phyloP scores from a whole-genome alignment of 257 asterid species.

The Nicotiana otophora region DNA sequence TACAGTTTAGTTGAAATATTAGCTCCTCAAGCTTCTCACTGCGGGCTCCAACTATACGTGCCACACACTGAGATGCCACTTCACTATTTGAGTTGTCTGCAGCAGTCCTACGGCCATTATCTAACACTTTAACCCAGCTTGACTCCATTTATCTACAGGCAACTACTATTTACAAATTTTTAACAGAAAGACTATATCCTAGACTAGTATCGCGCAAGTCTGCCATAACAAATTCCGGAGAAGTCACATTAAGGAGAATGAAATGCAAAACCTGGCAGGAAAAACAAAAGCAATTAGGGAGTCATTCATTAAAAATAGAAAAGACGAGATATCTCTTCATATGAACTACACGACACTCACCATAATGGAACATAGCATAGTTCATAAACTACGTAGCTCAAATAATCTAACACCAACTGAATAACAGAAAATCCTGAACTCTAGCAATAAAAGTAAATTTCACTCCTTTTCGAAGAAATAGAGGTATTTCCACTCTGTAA shows the following conservation, averaged over 20 bases:
- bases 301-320: not conserved
- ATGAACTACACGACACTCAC: not conserved
- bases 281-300: not conserved
- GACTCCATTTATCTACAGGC: constrained; percentile 47
- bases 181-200: constrained; percentile 9
- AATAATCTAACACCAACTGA: not conserved
- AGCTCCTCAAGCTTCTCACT: constrained; percentile 22
- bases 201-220: constrained; percentile 6
- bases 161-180: constrained; percentile 19
- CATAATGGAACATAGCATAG: not conserved
- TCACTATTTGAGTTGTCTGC: constrained; percentile 54
- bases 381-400: not conserved
- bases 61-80: constrained; percentile 26
- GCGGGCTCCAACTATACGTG: constrained; percentile 30
- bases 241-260: constrained; percentile 17
- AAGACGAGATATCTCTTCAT: not conserved
- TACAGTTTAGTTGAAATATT: constrained; percentile 30
- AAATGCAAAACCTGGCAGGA: constrained; percentile 17
- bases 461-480: not conserved
- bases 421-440: not conserved
- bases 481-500: not conserved
- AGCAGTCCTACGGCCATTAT: constrained; percentile 35
- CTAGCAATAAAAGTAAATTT: constrained; percentile 1
- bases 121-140: constrained; percentile 70
- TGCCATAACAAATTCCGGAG: constrained; percentile 15